These are phyloP conservation scores for Areca catechu DNA, from an alignment of 176 grass and related monocot species.

Conservation along the genomic window DNA sequence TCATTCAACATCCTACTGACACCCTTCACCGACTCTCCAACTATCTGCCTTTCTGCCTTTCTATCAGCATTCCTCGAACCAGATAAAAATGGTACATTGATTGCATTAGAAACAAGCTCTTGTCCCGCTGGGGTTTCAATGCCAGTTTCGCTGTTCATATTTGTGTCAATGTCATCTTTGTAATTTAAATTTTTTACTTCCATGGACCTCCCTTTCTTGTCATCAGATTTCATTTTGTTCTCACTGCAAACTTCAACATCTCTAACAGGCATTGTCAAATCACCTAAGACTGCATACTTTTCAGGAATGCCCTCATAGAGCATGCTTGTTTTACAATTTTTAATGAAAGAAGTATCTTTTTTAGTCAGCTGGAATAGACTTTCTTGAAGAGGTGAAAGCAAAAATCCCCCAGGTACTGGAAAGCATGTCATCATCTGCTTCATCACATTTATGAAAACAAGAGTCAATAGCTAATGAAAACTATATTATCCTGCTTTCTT, in stretches of 20 bases:
- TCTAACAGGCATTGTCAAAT: conserved; percentile 9
- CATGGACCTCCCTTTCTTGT: conserved; percentile 36
- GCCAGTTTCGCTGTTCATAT: conserved; percentile 39
- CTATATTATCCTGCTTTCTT: too few relatives aligned
- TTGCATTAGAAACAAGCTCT: conserved; percentile 33
- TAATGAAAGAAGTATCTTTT: conserved; percentile 40
- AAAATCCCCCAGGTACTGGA: conserved; percentile 50
- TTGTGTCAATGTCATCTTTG: conserved; percentile 26
- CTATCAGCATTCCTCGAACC: conserved; percentile 22
- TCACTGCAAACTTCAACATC: conserved; percentile 34
- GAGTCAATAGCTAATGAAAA: too few relatives aligned
- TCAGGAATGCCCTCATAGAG: conserved; percentile 27
- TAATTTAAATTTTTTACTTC: conserved; percentile 40
- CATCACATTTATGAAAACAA: background rate
- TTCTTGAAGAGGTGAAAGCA: conserved; percentile 60
- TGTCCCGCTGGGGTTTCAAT: conserved; percentile 33
- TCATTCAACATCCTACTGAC: background rate
- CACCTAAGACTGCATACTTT: conserved; percentile 14
- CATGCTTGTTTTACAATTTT: conserved; percentile 35
- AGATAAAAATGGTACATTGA: conserved; percentile 33
- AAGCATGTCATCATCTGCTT: conserved; percentile 82
- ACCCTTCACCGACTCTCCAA: conserved; percentile 29
- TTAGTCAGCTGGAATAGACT: conserved; percentile 50
- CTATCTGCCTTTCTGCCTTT: conserved; percentile 33
- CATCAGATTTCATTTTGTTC: conserved; percentile 48